Evolutionary conservation across 345 rosid species (phyloP).

Genomic region (Psidium friedrichsthalianum): DNA sequence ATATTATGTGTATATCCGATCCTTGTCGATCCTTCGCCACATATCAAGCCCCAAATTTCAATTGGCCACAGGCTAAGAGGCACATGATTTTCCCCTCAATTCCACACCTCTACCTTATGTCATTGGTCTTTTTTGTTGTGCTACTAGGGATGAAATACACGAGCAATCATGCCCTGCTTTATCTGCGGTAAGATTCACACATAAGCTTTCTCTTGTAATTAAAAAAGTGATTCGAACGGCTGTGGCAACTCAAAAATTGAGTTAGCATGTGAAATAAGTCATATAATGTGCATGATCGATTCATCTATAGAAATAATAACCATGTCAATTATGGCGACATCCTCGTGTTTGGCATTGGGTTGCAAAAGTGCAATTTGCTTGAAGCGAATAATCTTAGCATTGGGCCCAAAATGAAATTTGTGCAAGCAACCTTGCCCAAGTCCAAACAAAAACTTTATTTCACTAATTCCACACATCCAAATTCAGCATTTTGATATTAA

Average conservation of each 20-base stretch:
- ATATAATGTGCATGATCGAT: neutral
- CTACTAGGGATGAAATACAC: neutral
- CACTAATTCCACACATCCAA: no score
- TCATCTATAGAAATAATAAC: neutral
- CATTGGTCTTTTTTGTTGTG: neutral
- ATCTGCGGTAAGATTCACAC: neutral
- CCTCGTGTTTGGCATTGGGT: no score
- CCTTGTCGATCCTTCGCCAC: neutral
- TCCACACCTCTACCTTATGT: neutral
- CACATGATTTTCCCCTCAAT: neutral
- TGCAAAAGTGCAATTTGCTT: neutral
- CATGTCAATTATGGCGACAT: neutral
- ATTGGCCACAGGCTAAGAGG: neutral
- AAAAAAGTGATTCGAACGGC: no score
- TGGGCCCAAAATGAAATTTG: no score
- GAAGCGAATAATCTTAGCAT: neutral
- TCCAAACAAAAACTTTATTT: no score
- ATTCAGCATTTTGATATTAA: no score
- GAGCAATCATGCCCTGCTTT: neutral
- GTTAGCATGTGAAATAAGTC: fast-evolving
- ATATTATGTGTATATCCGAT: neutral
- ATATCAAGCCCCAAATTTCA: neutral
- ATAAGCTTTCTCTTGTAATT: no score
- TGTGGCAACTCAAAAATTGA: no score
- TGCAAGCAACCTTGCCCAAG: no score